phyloP scores from a whole-genome alignment of 148 eudicot genomes.

The Euryodendron excelsum region DNA sequence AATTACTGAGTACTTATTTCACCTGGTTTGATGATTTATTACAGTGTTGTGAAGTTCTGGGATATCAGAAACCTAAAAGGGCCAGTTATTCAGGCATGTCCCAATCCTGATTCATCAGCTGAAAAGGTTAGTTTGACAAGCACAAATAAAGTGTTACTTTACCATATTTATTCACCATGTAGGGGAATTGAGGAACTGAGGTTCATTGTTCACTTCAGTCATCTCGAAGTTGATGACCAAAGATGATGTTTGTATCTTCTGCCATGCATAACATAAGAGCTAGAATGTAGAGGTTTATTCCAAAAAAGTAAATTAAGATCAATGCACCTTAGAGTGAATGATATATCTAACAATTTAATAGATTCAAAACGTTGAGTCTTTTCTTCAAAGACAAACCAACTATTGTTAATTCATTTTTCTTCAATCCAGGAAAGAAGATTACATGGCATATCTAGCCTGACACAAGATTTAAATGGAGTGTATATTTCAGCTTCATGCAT shows the following conservation, averaged over 20 bases:
- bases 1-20: background rate
- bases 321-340: background rate
- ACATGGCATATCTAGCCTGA: conserved; percentile 88
- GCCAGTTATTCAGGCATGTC: conserved; percentile 57
- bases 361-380: background rate
- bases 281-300: background rate
- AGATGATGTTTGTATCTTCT: background rate
- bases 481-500: conserved; percentile 88
- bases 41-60: conserved; percentile 86
- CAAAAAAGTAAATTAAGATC: background rate
- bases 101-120: conserved; percentile 34
- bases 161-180: background rate
- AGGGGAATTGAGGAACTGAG: background rate
- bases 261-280: background rate
- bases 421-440: conserved; percentile 58
- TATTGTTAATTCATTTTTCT: background rate
- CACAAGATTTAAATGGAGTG: conserved; percentile 82
- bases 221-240: background rate
- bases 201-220: background rate
- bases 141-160: background rate
- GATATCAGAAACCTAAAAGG: conserved; percentile 72
- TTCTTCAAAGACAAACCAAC: background rate
- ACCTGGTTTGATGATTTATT: conserved; percentile 11
- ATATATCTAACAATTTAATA: background rate
- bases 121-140: conserved; percentile 41